Base-by-base conservation (phyloP, 352 stramenopile species). In the Globisporangium carolinianum region DNA sequence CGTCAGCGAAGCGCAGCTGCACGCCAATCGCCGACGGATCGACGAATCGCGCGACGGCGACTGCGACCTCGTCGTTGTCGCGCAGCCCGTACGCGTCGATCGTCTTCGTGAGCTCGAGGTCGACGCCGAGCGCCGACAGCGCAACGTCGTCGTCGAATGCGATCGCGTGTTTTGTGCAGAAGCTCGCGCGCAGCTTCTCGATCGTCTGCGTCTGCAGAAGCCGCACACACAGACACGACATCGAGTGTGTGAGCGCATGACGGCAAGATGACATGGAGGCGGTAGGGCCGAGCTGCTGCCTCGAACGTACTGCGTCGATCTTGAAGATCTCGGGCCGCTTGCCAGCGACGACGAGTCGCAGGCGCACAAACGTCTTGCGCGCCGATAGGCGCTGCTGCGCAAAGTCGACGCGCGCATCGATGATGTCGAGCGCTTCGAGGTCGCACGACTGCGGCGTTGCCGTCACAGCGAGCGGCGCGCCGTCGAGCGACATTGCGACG, bases 341-440 rank as follows among this genome's bases (percentile, higher is more conserved):
- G 36, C 75, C 73, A 45, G 82, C 73, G 17, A 85, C 66, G 4
- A 88, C 57, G 6, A 91, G 64, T 2, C 70, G 66, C 37, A 91
- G 52, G 5, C 79, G 78, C 32, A 91, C 38, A 53, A 83, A 82
- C 0, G 53, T 69, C 51, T 86, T 87, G 53, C 82, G 81, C n/a
- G 73, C 61, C 4, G 64, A 52, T 39, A 71, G 58, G 36, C 53
- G 68, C 41, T 84, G 74, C 59, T 79, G 61, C 0, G 76, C 73
- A 42, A 89, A 91, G 51, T 91, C 76, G 39, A 89, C 81, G 41
- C 86, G 87, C 14, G 81, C 78, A 53, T 91, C 81, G 42, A 91
- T 81, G 9, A 91, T 48, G 50, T 91, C 76, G 35, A 71, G 76
- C 2, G 72, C 66, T 47, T 48, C 43, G 43, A 48, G 43, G 15